A percentile compares a stretch with the other conserved stretches of the same genome.
These are phyloP conservation scores for Mercurialis annua DNA, from an alignment of 345 rosid species.

Conservation along the genomic window DNA sequence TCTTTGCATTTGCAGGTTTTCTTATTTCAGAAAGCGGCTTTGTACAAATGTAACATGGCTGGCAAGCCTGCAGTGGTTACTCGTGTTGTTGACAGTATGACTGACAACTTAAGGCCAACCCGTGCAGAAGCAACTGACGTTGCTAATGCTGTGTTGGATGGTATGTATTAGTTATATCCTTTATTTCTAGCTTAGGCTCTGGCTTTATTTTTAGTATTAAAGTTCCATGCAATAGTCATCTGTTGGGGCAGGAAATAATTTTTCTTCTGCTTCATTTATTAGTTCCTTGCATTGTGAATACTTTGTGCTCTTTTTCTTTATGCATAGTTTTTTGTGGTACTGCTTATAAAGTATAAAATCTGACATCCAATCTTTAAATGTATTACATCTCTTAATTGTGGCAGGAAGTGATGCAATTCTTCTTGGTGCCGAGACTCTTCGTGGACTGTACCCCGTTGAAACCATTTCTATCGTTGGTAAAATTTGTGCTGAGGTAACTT, in stretches of 20 bases:
- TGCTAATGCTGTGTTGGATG: constrained; percentile 97
- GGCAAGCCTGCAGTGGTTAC: constrained; percentile 97
- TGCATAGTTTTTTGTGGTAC: neutral
- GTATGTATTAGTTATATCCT: constrained; percentile 32
- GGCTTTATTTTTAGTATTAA: neutral
- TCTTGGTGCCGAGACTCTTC: constrained; percentile 97
- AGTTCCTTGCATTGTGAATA: neutral
- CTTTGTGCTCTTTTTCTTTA: neutral
- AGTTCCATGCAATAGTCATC: neutral
- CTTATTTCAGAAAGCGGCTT: constrained; percentile 90
- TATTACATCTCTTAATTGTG: neutral
- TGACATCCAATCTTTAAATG: neutral
- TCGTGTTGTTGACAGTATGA: constrained; percentile 99
- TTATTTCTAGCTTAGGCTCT: neutral
- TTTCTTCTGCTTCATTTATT: neutral
- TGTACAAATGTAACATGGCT: constrained; percentile 95
- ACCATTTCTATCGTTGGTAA: constrained; percentile 83
- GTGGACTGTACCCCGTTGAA: constrained; percentile 88
- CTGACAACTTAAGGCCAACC: constrained; percentile 87
- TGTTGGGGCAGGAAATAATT: neutral
- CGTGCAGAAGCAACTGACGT: constrained; percentile 99
- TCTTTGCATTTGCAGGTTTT: constrained; percentile 59
- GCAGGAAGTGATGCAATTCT: constrained; percentile 98
- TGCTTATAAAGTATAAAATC: constrained; percentile 1
- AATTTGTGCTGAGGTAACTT: constrained; percentile 85